phyloP scores from a whole-genome alignment of 1,139 yeast species.

The Zygosaccharomyces sapae region DNA sequence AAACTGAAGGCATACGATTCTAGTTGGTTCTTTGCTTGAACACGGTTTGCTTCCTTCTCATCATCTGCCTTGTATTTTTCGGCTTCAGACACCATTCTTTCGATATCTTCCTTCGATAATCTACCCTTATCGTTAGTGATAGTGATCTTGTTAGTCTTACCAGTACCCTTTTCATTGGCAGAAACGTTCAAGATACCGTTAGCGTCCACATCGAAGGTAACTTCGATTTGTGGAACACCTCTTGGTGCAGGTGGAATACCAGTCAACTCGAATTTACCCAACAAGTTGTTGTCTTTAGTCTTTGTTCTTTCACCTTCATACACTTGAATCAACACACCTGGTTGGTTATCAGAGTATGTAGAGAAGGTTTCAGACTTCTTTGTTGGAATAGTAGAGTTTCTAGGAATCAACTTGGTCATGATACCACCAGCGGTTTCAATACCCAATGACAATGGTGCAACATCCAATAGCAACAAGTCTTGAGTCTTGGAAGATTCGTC shows the following conservation, averaged over 20 bases:
- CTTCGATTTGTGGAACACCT: conserved; percentile 98
- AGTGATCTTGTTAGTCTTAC: conserved; percentile 71
- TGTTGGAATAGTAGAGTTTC: conserved; percentile 96
- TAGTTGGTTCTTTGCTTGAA: conserved; percentile 73
- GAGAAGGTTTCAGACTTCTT: conserved; percentile 95
- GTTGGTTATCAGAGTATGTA: conserved; percentile 96
- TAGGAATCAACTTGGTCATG: conserved; percentile 93
- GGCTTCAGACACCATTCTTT: conserved; percentile 89
- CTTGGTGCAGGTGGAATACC: conserved; percentile 99
- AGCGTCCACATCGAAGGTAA: conserved; percentile 92
- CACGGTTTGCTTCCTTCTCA: conserved; percentile 73
- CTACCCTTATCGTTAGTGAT: conserved; percentile 92
- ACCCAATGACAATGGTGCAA: conserved; percentile 91
- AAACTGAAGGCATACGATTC: conserved; percentile 83
- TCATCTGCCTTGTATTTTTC: conserved; percentile 79
- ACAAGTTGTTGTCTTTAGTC: conserved; percentile 90
- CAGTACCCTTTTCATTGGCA: conserved; percentile 93
- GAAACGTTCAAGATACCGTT: conserved; percentile 94
- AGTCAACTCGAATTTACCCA: conserved; percentile 91
- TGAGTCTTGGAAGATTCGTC: conserved; percentile 77
- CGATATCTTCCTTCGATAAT: conserved; percentile 87
- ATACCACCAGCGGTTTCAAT: conserved; percentile 98
- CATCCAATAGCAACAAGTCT: conserved; percentile 84
- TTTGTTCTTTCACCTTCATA: conserved; percentile 97
- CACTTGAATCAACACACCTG: conserved; percentile 93